These are phyloP conservation scores for Cystobasidium pallidum DNA, from an alignment of 1,284 basidiomycete species.

Conservation along the genomic window DNA sequence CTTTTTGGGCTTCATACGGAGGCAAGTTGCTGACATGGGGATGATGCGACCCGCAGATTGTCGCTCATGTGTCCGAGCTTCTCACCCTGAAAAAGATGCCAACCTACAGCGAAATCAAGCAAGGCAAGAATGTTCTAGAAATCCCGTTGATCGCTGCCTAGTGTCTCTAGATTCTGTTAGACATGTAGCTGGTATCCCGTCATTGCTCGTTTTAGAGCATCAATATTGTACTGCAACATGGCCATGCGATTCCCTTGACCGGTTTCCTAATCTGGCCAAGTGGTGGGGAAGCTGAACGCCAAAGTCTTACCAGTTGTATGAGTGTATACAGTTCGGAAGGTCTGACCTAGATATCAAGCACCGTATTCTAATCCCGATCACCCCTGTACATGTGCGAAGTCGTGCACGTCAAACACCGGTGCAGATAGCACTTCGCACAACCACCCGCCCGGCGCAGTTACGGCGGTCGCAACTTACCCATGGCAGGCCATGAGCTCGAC, in stretches of 20 bases:
- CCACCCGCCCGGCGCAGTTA: too few relatives aligned
- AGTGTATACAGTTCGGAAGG: too few relatives aligned
- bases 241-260: too few relatives aligned
- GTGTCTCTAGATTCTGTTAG: constrained; percentile 8
- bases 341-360: too few relatives aligned
- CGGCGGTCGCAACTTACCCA: background rate
- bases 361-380: too few relatives aligned
- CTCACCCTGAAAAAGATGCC: constrained; percentile 81
- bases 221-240: background rate
- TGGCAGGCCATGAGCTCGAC: constrained; percentile 35
- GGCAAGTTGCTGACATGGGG: constrained; percentile 57
- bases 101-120: constrained; percentile 70
- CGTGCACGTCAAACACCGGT: too few relatives aligned
- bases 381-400: too few relatives aligned
- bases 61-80: constrained; percentile 78
- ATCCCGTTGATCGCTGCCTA: constrained; percentile 23
- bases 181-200: background rate
- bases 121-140: constrained; percentile 57
- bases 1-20: constrained; percentile 63
- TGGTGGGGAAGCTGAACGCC: too few relatives aligned
- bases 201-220: background rate
- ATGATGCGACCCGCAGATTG: constrained; percentile 60
- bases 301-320: too few relatives aligned
- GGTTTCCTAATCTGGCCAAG: too few relatives aligned
- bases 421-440: too few relatives aligned